Percentiles rank a stretch among this genome's conserved stretches.
Conservation (phyloP, 371 early-diverging fungal genomes). For the Rhizopus stolonifer region DNA sequence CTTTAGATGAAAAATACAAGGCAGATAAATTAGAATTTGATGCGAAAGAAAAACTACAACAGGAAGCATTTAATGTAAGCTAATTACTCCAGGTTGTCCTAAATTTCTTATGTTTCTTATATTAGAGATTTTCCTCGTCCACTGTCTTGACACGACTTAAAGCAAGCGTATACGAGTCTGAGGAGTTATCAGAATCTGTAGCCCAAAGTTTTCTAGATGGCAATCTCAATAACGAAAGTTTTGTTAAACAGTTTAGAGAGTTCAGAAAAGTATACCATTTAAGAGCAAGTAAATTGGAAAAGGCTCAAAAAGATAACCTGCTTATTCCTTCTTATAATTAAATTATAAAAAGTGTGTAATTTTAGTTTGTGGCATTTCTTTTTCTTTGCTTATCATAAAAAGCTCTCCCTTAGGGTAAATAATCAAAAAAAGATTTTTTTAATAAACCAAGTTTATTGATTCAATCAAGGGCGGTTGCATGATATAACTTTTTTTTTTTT, state of each 20-base stretch:
- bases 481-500: neutral
- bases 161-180: conserved; percentile 58
- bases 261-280: conserved; percentile 64
- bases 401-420: no score
- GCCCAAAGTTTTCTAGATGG: conserved; percentile 63
- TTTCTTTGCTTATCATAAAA: no score
- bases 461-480: no score
- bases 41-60: conserved; percentile 51
- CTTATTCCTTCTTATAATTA: conserved; percentile 23
- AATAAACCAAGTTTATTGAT: no score
- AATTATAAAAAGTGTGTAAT: conserved; percentile 7
- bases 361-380: no score
- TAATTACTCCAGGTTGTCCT: neutral
- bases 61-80: conserved; percentile 58
- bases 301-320: conserved; percentile 43
- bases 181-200: conserved; percentile 62
- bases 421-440: no score
- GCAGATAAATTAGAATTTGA: conserved; percentile 41
- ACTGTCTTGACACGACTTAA: conserved; percentile 56
- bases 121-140: conserved; percentile 58
- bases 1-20: conserved; percentile 39
- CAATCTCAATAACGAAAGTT: conserved; percentile 55
- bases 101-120: neutral
- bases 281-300: conserved; percentile 60
- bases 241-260: conserved; percentile 61